phyloP scores from a whole-genome alignment of 352 stramenopile species.

The Phytophthora ramorum region DNA sequence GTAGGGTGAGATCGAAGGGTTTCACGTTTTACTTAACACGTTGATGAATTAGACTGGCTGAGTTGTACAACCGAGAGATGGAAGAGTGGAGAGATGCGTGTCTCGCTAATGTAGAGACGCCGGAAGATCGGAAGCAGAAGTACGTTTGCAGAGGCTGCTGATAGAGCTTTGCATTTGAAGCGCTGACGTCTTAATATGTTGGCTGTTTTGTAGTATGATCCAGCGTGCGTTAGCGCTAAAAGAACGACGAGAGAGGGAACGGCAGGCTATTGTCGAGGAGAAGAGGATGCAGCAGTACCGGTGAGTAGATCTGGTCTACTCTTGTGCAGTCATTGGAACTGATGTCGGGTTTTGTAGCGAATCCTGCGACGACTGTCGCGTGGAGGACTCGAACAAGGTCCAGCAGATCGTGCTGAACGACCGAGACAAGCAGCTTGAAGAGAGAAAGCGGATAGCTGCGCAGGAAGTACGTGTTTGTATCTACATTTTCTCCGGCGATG shows the following conservation, averaged over 20 bases:
- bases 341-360: slow-evolving; percentile 39
- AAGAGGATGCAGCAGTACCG: slow-evolving; percentile 82
- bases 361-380: slow-evolving; percentile 68
- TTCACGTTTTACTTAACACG: not conserved
- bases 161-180: not conserved
- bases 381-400: slow-evolving; percentile 73
- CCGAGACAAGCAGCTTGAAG: slow-evolving; percentile 66
- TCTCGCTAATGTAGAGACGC: slow-evolving; percentile 76
- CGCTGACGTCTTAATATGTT: not conserved
- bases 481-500: not conserved
- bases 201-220: slow-evolving; percentile 64
- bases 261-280: slow-evolving; percentile 69
- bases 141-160: slow-evolving; percentile 20
- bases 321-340: not conserved
- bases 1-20: not conserved
- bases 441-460: slow-evolving; percentile 48
- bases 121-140: slow-evolving; percentile 83
- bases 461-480: slow-evolving; percentile 45
- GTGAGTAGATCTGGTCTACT: slow-evolving; percentile 27
- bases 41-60: slow-evolving; percentile 50
- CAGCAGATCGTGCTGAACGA: slow-evolving; percentile 66
- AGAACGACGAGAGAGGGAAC: slow-evolving; percentile 63
- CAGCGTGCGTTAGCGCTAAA: slow-evolving; percentile 77
- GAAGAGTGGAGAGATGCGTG: slow-evolving; percentile 73
- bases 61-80: slow-evolving; percentile 83